phyloP scores from a whole-genome alignment of 2,329 filamentous ascomycete species.

The Chaetomium strumarium region DNA sequence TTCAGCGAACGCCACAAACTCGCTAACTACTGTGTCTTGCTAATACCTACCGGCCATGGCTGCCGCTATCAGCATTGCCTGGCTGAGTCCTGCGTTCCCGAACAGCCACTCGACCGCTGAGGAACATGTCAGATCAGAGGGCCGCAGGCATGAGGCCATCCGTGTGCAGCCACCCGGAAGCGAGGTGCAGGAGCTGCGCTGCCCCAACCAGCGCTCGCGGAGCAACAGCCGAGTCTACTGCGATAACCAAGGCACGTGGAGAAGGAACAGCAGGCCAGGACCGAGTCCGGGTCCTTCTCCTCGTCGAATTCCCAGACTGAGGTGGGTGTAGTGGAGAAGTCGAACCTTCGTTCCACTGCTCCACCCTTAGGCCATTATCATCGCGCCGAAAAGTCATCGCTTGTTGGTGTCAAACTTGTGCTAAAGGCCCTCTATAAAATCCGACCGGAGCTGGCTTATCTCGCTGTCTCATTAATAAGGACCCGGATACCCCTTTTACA shows the following conservation, averaged over 20 bases:
- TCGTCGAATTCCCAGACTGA: constrained; percentile 3
- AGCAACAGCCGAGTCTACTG: constrained; percentile 14
- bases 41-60: background rate
- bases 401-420: background rate
- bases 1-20: constrained; percentile 7
- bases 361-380: constrained; percentile 10
- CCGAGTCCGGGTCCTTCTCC: constrained; percentile 3
- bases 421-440: constrained; percentile 13
- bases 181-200: constrained; percentile 15
- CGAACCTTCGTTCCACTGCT: constrained; percentile 3
- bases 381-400: background rate
- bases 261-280: constrained; percentile 2
- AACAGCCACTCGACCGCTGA: background rate
- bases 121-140: background rate
- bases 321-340: constrained; percentile 11
- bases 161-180: constrained; percentile 13
- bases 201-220: background rate
- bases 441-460: constrained; percentile 5
- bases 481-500: constrained; percentile 12
- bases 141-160: background rate
- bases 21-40: background rate
- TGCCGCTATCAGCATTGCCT: background rate
- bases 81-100: background rate
- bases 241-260: constrained; percentile 11
- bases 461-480: background rate